Conservation (phyloP, 305 asterid genomes). For the Rubia tinctorum region DNA sequence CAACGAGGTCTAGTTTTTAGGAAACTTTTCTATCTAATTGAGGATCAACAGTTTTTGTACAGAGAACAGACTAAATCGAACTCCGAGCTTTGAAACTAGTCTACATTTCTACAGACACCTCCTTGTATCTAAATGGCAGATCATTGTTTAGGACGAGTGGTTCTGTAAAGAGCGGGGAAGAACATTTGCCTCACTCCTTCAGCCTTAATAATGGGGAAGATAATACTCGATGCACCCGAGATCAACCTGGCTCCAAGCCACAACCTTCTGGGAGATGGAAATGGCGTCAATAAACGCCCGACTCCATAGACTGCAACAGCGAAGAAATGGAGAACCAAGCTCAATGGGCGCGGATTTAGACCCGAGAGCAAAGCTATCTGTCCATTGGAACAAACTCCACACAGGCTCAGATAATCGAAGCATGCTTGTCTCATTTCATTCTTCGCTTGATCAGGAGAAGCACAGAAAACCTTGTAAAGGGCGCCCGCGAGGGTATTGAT, state of each 20-base stretch:
- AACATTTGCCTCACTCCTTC: conserved; percentile 83
- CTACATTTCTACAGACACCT: background rate
- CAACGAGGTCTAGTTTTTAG: no score
- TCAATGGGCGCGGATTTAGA: conserved; percentile 41
- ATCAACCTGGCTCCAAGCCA: conserved; percentile 50
- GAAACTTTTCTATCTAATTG: no score
- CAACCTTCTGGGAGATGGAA: conserved; percentile 41
- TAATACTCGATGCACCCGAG: conserved; percentile 62
- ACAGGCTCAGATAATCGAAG: conserved; percentile 50
- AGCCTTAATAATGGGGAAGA: conserved; percentile 77
- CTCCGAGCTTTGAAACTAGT: background rate
- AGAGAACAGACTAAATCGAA: background rate
- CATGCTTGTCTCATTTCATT: conserved; percentile 52
- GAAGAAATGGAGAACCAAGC: conserved; percentile 44
- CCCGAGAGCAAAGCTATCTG: conserved; percentile 50
- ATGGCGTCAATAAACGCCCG: conserved; percentile 45
- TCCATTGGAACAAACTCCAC: conserved; percentile 48
- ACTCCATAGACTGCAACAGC: conserved; percentile 47
- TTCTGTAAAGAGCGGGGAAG: conserved; percentile 73
- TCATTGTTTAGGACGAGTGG: conserved; percentile 36
- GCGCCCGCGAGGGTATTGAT: conserved; percentile 50
- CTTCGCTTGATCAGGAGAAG: conserved; percentile 53
- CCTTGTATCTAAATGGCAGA: background rate
- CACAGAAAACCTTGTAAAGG: conserved; percentile 43
- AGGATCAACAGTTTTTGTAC: no score